These are phyloP conservation scores for Pseudopyricularia cyperi DNA, from an alignment of 2,329 filamentous ascomycete species.

Conservation along the genomic window DNA sequence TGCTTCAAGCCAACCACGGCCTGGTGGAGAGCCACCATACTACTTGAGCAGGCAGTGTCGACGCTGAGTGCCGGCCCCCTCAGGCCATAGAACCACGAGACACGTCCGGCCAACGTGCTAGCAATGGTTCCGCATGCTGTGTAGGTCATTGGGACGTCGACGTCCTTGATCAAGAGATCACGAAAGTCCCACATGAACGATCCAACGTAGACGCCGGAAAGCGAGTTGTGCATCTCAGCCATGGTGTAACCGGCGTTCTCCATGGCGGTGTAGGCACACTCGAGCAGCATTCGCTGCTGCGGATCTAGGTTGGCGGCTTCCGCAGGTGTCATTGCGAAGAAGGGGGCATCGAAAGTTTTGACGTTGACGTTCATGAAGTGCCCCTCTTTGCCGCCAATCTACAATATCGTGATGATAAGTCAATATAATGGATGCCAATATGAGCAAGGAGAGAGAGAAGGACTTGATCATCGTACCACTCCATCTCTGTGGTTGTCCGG, in stretches of 20 bases:
- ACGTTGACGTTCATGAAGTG: slow-evolving; percentile 35
- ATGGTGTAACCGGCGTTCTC: neutral
- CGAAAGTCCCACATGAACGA: neutral
- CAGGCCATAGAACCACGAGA: slow-evolving; percentile 19
- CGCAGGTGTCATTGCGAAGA: neutral
- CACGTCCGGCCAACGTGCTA: neutral
- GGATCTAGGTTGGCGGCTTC: neutral
- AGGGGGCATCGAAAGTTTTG: slow-evolving; percentile 30
- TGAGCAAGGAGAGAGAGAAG: neutral
- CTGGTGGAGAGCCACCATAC: slow-evolving; percentile 14
- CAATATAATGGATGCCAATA: neutral
- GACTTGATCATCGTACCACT: neutral
- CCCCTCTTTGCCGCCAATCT: slow-evolving; percentile 18
- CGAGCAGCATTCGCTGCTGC: neutral
- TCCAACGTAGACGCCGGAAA: neutral
- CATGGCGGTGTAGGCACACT: neutral
- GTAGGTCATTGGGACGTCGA: neutral
- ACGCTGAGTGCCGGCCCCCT: slow-evolving; percentile 21
- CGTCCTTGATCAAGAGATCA: neutral
- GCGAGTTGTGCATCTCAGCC: neutral
- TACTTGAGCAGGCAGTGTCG: slow-evolving; percentile 25
- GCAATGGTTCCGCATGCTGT: neutral
- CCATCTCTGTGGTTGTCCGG: neutral
- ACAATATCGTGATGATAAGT: neutral
- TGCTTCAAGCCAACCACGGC: neutral